A percentile compares a stretch with the other conserved stretches of the same genome.
phyloP scores from a whole-genome alignment of 257 asterid species.

The Galeopsis tetrahit region DNA sequence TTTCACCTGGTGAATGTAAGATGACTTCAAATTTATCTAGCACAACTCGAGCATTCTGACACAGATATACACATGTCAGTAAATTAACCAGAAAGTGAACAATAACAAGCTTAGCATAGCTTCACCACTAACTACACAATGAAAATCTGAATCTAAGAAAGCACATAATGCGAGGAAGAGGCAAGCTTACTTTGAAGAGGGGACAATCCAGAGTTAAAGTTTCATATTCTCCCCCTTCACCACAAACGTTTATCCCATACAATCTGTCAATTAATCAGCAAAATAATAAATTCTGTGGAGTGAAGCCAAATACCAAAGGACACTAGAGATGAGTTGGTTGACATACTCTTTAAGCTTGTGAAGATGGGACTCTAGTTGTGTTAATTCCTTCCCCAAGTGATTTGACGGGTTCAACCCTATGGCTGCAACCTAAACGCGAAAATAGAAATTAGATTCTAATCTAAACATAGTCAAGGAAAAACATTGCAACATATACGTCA shows the following conservation, averaged over 20 bases:
- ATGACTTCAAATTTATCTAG: constrained; percentile 83
- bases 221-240: constrained; percentile 99
- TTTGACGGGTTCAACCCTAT: constrained; percentile 90
- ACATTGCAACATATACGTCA: neutral
- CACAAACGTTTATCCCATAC: constrained; percentile 92
- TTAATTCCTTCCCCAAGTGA: constrained; percentile 90
- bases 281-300: constrained; percentile 33
- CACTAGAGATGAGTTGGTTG: constrained; percentile 37
- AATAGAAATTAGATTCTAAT: constrained; percentile 25
- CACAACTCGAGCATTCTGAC: constrained; percentile 90
- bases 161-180: constrained; percentile 25
- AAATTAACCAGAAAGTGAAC: constrained; percentile 25
- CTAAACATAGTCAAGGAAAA: neutral
- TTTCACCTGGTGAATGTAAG: constrained; percentile 84
- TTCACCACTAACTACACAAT: constrained; percentile 1
- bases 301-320: constrained; percentile 30
- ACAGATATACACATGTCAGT: constrained; percentile 42
- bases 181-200: constrained; percentile 72
- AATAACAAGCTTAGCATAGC: constrained; percentile 6
- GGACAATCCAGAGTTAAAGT: constrained; percentile 98
- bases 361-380: constrained; percentile 67
- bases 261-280: constrained; percentile 58
- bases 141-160: constrained; percentile 11
- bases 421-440: constrained; percentile 78
- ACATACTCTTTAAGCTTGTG: constrained; percentile 91